phyloP scores from a whole-genome alignment of 1,284 basidiomycete genomes.

The Lentinula novae-zelandiae region DNA sequence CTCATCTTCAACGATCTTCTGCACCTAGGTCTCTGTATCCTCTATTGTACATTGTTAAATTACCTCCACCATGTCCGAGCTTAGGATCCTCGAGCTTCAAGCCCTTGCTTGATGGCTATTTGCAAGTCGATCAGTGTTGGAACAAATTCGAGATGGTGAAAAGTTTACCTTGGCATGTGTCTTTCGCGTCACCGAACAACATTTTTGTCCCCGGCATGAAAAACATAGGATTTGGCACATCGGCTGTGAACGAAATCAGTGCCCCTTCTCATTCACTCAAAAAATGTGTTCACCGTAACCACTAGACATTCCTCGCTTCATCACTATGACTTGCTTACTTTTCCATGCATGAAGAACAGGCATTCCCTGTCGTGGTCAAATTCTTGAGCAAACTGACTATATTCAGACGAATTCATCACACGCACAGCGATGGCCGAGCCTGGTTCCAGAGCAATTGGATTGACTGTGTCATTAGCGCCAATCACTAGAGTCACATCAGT shows the following conservation, averaged over 20 bases:
- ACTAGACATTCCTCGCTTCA: slow-evolving; percentile 85
- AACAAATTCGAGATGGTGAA: neutral
- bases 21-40: no score
- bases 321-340: slow-evolving; percentile 85
- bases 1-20: no score
- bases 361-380: slow-evolving; percentile 54
- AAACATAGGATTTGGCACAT: slow-evolving; percentile 88
- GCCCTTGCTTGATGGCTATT: slow-evolving; percentile 53
- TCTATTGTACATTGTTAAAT: no score
- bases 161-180: slow-evolving; percentile 73
- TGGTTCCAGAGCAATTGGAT: slow-evolving; percentile 83
- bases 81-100: slow-evolving; percentile 33
- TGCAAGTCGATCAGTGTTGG: slow-evolving; percentile 1
- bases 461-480: slow-evolving; percentile 88
- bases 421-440: slow-evolving; percentile 74
- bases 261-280: neutral
- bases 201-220: slow-evolving; percentile 85
- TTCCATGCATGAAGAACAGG: slow-evolving; percentile 88
- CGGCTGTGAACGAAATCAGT: slow-evolving; percentile 43
- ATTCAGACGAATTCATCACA: neutral
- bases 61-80: neutral
- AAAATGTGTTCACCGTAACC: slow-evolving; percentile 58
- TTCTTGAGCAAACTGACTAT: neutral
- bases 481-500: slow-evolving; percentile 84
- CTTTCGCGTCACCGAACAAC: slow-evolving; percentile 86